These are phyloP conservation scores for grape (Vitis vinifera) DNA, from an alignment of 164 flowering plant species.

Conservation along the genomic window ASM3070453v1 NC_081810.1:2931001-2931500, in stretches of 20 bases:
- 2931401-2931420: slow-evolving; percentile 6
- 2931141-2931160: not conserved
- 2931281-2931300: slow-evolving; percentile 92
- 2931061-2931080: not conserved
- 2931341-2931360: not conserved
- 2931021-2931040: not conserved
- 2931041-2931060: not conserved
- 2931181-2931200: slow-evolving; percentile 31
- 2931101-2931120: not conserved
- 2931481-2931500: slow-evolving; percentile 59
- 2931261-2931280: slow-evolving; percentile 96
- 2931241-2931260: slow-evolving; percentile 97
- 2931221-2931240: slow-evolving; percentile 75
- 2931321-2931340: slow-evolving; percentile 33
- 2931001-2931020: not conserved
- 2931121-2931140: not conserved
- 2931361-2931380: not conserved
- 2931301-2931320: slow-evolving; percentile 90
- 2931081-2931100: not conserved
- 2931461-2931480: slow-evolving; percentile 73
- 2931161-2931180: not conserved
- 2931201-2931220: slow-evolving; percentile 54
- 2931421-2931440: slow-evolving; percentile 70
- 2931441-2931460: slow-evolving; percentile 93
- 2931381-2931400: not conserved